phyloP scores from a whole-genome alignment of 805 yeast species.

The Cyberlindnera petersonii region DNA sequence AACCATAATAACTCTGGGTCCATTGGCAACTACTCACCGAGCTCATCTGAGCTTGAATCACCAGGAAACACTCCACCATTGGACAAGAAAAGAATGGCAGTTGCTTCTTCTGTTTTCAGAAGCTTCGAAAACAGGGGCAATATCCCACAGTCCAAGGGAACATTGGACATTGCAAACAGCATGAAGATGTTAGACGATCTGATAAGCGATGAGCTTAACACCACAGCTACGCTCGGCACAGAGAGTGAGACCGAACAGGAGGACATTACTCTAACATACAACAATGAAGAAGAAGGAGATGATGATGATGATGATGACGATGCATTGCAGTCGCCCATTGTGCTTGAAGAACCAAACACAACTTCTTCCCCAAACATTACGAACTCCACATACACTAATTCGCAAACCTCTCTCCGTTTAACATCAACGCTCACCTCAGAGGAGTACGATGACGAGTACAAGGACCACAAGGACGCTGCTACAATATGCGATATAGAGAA shows the following conservation, averaged over 20 bases:
- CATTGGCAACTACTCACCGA: slow-evolving; percentile 45
- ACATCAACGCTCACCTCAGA: slow-evolving; percentile 15
- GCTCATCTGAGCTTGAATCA: slow-evolving; percentile 42
- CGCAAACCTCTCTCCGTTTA: slow-evolving; percentile 20
- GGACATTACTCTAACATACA: neutral
- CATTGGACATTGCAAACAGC: slow-evolving; percentile 38
- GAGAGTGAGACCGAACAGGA: slow-evolving; percentile 1
- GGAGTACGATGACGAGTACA: slow-evolving; percentile 6
- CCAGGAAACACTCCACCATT: slow-evolving; percentile 29
- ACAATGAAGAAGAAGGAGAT: slow-evolving; percentile 14
- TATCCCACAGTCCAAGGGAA: slow-evolving; percentile 39
- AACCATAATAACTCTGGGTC: slow-evolving; percentile 34
- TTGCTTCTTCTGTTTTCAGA: slow-evolving; percentile 3
- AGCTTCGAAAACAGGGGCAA: slow-evolving; percentile 18
- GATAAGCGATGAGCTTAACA: slow-evolving; percentile 25
- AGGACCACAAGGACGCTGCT: neutral
- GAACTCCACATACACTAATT: slow-evolving; percentile 24
- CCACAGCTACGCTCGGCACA: slow-evolving; percentile 15
- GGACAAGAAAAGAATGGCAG: slow-evolving; percentile 15
- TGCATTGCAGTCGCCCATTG: slow-evolving; percentile 21
- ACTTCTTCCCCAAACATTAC: slow-evolving; percentile 22
- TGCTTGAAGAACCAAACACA: slow-evolving; percentile 9
- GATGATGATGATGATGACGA: slow-evolving; percentile 9
- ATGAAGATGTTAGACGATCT: slow-evolving; percentile 34
- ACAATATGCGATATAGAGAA: too few relatives aligned